Base-by-base conservation (phyloP, 2,329 filamentous ascomycete genomes). In the Colletotrichum sp. region DNA sequence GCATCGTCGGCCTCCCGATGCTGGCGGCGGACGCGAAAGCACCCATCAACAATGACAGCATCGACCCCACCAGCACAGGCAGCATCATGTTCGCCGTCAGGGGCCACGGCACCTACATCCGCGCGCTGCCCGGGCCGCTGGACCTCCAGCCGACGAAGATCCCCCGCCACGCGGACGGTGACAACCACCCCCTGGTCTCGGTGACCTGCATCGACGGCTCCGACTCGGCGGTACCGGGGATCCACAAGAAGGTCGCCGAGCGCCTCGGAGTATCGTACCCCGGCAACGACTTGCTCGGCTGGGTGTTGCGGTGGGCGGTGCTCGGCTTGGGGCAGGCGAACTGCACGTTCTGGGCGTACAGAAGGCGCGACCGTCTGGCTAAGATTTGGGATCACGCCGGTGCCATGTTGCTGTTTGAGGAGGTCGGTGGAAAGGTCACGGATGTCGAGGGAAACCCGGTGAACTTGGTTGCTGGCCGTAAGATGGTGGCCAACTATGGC, bases 301-400 rank as follows among this genome's bases (percentile, higher is more conserved):
- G 90, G 90, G 90, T 92, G 7, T 84, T 90, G 10, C 87, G 90
- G 14, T 92, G 90, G 89, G 87, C 87, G 0, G 83, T 83, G 3
- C 83, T 92, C 26, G 90, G 90, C 0, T 82, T 91, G 68, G 89
- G 90, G 0, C 81, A 89, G 6, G 89, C 86, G 12, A 90, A 91
- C 81, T 84, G 87, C 55, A 91, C 89, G 0, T 85, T 91, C 12
- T 92, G 90, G 90, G 87, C 91, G 12, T 92, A 92, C 83, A 88
- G 87, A 77, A 81, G 83, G 26, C 83, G 85, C 24, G 85, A 86
- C 28, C 84, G 90, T 1, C 84, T 84, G 13, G 90, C 86, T 12
- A 92, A 92, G 82, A 84, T 90, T 2, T 92, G 90, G 90, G 90
- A 92, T 76, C 90, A 92, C 72, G 90, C 90, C 0, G 90, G 90